Evolutionary conservation across 306 rosid species (phyloP).

Genomic region (Lathyrus oleraceus): DNA sequence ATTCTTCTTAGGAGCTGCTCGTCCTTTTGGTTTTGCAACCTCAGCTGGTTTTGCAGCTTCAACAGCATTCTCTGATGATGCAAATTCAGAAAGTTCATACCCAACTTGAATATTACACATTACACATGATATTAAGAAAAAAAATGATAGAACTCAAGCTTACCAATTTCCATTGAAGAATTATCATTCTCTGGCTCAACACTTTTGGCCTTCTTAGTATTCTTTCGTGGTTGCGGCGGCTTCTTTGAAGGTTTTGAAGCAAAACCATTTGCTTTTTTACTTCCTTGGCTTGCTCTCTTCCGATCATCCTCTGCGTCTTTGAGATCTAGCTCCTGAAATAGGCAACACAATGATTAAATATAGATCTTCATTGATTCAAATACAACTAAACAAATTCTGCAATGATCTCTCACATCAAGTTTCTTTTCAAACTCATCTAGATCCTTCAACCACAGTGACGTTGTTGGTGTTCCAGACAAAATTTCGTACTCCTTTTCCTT

Average conservation of each 20-base stretch:
- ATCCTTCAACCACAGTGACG: constrained; percentile 76
- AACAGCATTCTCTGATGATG: constrained; percentile 52
- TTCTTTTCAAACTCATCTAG: constrained; percentile 67
- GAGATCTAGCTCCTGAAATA: constrained; percentile 66
- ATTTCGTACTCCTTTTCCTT: constrained; percentile 58
- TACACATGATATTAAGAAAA: neutral
- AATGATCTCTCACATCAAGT: constrained; percentile 58
- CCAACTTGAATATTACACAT: neutral
- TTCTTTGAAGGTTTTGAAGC: constrained; percentile 55
- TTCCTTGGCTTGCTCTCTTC: constrained; percentile 52
- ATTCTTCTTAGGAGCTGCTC: constrained; percentile 56
- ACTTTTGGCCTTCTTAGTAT: constrained; percentile 56
- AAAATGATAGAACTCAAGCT: constrained; percentile 11
- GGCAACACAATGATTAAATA: neutral
- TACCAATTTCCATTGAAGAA: constrained; percentile 74
- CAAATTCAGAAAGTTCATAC: neutral
- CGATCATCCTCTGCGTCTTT: constrained; percentile 65
- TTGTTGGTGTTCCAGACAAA: constrained; percentile 65
- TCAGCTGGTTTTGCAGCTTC: constrained; percentile 16
- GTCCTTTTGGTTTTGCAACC: constrained; percentile 58
- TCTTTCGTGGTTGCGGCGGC: constrained; percentile 76
- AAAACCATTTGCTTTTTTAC: constrained; percentile 28
- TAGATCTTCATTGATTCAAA: neutral
- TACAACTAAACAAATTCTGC: neutral
- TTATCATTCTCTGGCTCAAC: constrained; percentile 53